Evolutionary conservation across 495 filamentous ascomycete species (phyloP), one percentile per base, ranked within the genome.

Genomic region (Usnea hakonensis): DNA sequence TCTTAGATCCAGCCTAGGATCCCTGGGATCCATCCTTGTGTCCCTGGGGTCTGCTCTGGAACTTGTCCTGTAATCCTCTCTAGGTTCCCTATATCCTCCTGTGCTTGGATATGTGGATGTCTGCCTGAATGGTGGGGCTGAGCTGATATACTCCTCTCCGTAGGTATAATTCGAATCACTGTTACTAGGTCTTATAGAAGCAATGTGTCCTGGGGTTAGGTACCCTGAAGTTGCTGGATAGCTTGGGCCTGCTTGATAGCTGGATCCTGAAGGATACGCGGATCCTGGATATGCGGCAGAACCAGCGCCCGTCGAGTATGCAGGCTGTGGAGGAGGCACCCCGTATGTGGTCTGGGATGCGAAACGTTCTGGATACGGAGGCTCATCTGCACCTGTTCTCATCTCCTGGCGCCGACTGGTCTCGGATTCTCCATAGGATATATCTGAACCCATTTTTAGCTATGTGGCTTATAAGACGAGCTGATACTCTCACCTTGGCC

Each of bases 401-500:
- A 32, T 8, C 21, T 66, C 61, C 41, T 64, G 65, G 37, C 55
- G 61, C 44, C 53, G 61, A 52, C 61, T 55, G 37, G 65, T 62
- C 41, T 65, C 41, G 41, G 62, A 65, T 21, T 64, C 32, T 26
- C 48, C 30, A 32, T 65, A 69, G 17, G 67, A 53, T 33, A 66
- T 44, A 46, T 61, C 61, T 66, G 38, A 38, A 44, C 19, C 28
- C 30, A 57, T 21, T 32, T n/a, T 65, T 55, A 65, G 64, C 23
- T 26, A 36, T 32, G 36, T 46, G 26, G 52, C 26, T 33, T 52
- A 19, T 40, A 40, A 7, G 23, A 43, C n/a, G 16, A 44, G 40
- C 43, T 61, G 33, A 36, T 26, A 26, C 23, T 8, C 57, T 60
- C 44, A 64, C 67, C 64, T 69, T 62, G 60, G 55, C 62, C 67